Conservation (phyloP, 257 asterid species). For the Paraleonurus japonicus region DNA sequence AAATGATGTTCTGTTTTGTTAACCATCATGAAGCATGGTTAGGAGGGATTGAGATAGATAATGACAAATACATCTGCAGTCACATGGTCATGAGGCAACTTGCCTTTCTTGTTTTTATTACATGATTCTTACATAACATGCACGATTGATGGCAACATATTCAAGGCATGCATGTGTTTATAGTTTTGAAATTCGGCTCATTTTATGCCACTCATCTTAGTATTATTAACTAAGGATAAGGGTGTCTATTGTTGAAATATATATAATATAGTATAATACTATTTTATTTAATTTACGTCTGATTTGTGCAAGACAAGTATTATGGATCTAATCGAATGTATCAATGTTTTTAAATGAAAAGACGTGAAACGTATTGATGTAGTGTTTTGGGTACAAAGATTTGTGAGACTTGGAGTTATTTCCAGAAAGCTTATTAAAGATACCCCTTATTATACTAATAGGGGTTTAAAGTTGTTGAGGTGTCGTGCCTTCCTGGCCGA, state of each 20-base stretch:
- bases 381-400: no score
- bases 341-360: no score
- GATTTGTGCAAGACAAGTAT: neutral
- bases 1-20: neutral
- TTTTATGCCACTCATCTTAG: neutral
- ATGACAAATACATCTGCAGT: neutral
- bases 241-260: neutral
- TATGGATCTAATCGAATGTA: no score
- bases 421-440: no score
- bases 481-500: no score
- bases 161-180: neutral
- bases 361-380: no score
- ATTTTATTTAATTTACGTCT: neutral
- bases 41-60: neutral
- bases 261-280: no score
- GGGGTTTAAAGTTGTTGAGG: no score
- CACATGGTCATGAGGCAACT: neutral
- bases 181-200: neutral
- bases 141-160: neutral
- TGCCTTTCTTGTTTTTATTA: neutral
- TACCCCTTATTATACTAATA: no score
- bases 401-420: no score
- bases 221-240: neutral
- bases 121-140: neutral
- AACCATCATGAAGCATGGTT: neutral